These are phyloP conservation scores for Epithele typhae DNA, from an alignment of 768 basidiomycete genomes.

Conservation along the genomic window DNA sequence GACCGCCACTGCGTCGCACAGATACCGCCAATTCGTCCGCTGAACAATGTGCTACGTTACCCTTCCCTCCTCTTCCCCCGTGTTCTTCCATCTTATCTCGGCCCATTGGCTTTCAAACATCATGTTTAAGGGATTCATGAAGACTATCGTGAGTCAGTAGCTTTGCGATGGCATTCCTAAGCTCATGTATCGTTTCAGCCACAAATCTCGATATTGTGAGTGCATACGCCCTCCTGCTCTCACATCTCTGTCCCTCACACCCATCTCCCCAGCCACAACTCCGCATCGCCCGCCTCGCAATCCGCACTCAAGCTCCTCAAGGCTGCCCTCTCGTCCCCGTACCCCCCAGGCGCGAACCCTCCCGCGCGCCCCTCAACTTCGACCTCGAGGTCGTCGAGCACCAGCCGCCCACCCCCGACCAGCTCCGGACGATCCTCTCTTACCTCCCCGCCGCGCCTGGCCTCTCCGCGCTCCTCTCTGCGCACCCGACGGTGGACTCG, in stretches of 20 bases:
- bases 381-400: constrained; percentile 69
- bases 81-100: neutral
- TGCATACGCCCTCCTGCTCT: neutral
- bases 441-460: constrained; percentile 40
- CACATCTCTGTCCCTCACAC: neutral
- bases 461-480: constrained; percentile 47
- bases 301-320: constrained; percentile 59
- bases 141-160: constrained; percentile 12
- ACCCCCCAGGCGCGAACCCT: constrained; percentile 48
- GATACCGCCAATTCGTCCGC: too few relatives aligned
- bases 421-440: constrained; percentile 60
- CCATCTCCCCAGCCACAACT: constrained; percentile 47
- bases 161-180: neutral
- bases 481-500: constrained; percentile 47
- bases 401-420: constrained; percentile 60
- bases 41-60: too few relatives aligned
- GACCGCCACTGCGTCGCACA: too few relatives aligned
- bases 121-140: constrained; percentile 18
- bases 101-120: neutral
- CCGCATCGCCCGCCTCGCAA: constrained; percentile 59
- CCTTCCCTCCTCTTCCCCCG: too few relatives aligned
- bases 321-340: constrained; percentile 54
- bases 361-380: constrained; percentile 55
- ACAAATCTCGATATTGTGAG: constrained; percentile 64
- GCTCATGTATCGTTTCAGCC: constrained; percentile 36